Conservation (phyloP, 2,329 filamentous ascomycete genomes). For the Talaromyces piceae region DNA sequence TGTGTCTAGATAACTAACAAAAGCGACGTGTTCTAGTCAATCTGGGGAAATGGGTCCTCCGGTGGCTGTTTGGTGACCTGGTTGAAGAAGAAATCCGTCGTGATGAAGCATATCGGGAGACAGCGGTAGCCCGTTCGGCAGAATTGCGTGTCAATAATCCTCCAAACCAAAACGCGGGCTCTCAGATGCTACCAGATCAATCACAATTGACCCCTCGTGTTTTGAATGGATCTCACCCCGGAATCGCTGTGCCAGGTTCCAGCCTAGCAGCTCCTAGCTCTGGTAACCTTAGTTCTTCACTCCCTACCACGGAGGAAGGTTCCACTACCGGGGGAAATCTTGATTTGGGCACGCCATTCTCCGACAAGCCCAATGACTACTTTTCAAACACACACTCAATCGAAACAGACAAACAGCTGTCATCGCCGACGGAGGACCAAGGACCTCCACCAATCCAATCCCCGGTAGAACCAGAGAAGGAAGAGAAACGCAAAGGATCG, state of each 20-base stretch:
- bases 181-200: conserved; percentile 1
- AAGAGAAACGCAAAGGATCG: conserved; percentile 53
- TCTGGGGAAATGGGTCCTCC: conserved; percentile 89
- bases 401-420: conserved; percentile 45
- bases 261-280: conserved; percentile 66
- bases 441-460: conserved; percentile 42
- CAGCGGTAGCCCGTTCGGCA: conserved; percentile 56
- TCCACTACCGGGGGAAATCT: conserved; percentile 42
- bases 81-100: conserved; percentile 84
- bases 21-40: conserved; percentile 55
- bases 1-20: background rate
- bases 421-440: conserved; percentile 34
- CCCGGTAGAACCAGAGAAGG: conserved; percentile 51
- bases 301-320: conserved; percentile 21
- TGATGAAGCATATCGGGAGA: conserved; percentile 65
- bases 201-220: conserved; percentile 52
- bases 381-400: conserved; percentile 56
- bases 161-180: conserved; percentile 4
- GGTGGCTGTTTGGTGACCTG: conserved; percentile 82
- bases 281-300: conserved; percentile 26
- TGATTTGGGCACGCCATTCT: conserved; percentile 44
- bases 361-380: conserved; percentile 62
- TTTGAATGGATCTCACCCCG: conserved; percentile 52
- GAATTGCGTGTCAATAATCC: conserved; percentile 35
- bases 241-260: conserved; percentile 65